Evolutionary conservation across 1,284 basidiomycete species (phyloP).

Genomic region (Cronartium ribicola): DNA sequence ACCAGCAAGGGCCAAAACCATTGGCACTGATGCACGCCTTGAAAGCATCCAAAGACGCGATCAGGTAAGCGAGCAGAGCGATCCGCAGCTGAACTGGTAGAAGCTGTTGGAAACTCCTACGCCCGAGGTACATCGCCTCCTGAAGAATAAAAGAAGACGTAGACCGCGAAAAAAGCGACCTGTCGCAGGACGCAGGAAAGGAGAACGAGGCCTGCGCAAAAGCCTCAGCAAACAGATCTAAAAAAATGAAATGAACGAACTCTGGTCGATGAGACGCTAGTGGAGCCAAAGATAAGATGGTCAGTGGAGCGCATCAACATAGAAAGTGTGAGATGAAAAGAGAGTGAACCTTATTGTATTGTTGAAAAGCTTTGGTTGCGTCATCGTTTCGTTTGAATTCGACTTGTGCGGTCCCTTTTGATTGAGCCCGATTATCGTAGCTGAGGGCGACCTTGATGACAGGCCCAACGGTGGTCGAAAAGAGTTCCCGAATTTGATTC

Average conservation of each 20-base stretch:
- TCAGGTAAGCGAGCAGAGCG: too few species aligned
- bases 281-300: neutral
- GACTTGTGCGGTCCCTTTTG: constrained; percentile 38
- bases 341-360: constrained; percentile 38
- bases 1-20: too few species aligned
- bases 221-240: neutral
- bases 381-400: constrained; percentile 39
- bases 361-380: constrained; percentile 34
- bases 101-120: too few species aligned
- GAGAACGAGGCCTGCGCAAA: neutral
- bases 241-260: constrained; percentile 32
- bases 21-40: too few species aligned
- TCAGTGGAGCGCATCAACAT: constrained; percentile 8
- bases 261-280: constrained; percentile 42
- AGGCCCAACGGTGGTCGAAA: constrained; percentile 39
- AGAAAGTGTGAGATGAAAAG: neutral
- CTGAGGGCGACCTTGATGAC: constrained; percentile 32
- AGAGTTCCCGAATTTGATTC: constrained; percentile 39
- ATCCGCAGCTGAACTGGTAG: too few species aligned
- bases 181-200: neutral
- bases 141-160: neutral
- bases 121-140: neutral
- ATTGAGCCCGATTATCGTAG: constrained; percentile 26
- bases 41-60: too few species aligned
- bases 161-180: neutral